Conservation (phyloP, 176 grass and related monocot genomes). For the Triticum monococcum region DNA sequence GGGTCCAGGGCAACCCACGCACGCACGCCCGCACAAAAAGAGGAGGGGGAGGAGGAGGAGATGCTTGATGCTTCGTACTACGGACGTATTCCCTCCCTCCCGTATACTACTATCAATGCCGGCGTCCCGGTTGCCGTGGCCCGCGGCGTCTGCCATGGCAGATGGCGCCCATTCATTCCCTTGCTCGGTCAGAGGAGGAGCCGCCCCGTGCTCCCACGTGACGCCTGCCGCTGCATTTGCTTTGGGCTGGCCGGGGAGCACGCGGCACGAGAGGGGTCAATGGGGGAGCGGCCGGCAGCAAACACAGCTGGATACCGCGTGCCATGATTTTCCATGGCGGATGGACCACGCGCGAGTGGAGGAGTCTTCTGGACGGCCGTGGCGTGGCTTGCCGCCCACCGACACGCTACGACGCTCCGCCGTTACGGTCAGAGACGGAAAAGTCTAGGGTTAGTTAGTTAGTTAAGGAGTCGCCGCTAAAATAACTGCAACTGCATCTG, state of each 20-base stretch:
- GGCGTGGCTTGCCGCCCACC: background rate
- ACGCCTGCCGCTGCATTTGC: background rate
- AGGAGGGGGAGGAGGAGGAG: too few relatives aligned
- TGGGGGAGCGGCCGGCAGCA: background rate
- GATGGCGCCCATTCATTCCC: too few relatives aligned
- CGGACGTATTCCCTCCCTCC: too few relatives aligned
- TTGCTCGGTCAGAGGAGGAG: background rate
- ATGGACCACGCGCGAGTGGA: background rate
- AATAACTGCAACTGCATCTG: background rate
- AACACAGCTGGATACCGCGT: background rate
- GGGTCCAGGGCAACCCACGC: background rate
- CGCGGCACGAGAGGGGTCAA: background rate
- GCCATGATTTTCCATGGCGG: background rate
- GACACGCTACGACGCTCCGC: background rate
- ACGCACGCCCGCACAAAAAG: too few relatives aligned
- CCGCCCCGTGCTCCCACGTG: constrained; percentile 36
- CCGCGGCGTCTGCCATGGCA: too few relatives aligned
- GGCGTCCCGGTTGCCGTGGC: background rate
- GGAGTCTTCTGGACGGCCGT: background rate
- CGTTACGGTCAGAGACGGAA: background rate
- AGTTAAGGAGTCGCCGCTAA: background rate
- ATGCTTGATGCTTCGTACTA: too few relatives aligned
- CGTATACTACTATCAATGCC: too few relatives aligned
- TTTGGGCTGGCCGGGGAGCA: background rate
- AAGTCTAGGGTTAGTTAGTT: background rate